A percentile compares a stretch with the other conserved stretches of the same genome.
These are phyloP conservation scores for Candida tropicalis DNA, from an alignment of 1,139 yeast species.

Conservation along the genomic window DNA sequence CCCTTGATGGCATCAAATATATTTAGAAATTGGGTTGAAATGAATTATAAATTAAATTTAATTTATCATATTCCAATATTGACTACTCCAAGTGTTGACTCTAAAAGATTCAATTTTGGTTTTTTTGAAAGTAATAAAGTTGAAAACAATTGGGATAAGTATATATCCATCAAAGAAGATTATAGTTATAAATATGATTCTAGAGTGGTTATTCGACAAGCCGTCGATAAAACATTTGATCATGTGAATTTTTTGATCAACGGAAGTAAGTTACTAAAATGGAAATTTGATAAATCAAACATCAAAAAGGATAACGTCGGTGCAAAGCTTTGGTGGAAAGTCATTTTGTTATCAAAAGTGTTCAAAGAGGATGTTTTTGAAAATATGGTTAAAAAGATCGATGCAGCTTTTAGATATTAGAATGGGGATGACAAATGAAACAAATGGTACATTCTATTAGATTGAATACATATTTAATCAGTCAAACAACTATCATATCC, in stretches of 20 bases:
- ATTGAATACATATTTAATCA: not conserved
- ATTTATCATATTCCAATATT: constrained; percentile 34
- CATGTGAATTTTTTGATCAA: constrained; percentile 12
- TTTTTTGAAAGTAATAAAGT: constrained; percentile 12
- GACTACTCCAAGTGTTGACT: constrained; percentile 33
- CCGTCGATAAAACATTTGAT: constrained; percentile 13
- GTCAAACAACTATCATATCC: constrained; percentile 44
- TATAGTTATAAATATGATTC: constrained; percentile 20
- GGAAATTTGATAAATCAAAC: constrained; percentile 6
- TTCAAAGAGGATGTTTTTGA: constrained; percentile 12
- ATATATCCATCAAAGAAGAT: constrained; percentile 23
- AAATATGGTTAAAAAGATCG: constrained; percentile 13
- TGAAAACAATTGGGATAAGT: constrained; percentile 22
- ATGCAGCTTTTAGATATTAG: constrained; percentile 10
- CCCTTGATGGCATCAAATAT: constrained; percentile 35
- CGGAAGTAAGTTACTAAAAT: constrained; percentile 7
- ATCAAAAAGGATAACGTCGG: constrained; percentile 2
- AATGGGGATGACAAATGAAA: not conserved
- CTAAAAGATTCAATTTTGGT: constrained; percentile 20
- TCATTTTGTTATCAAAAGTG: constrained; percentile 16
- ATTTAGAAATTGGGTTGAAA: constrained; percentile 32
- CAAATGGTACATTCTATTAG: not conserved
- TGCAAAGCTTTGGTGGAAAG: constrained; percentile 14
- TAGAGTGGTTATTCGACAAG: constrained; percentile 12
- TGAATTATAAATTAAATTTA: constrained; percentile 21